These are phyloP conservation scores for Larix kaempferi DNA, from an alignment of 75 land plant species.

Conservation along the genomic window DNA sequence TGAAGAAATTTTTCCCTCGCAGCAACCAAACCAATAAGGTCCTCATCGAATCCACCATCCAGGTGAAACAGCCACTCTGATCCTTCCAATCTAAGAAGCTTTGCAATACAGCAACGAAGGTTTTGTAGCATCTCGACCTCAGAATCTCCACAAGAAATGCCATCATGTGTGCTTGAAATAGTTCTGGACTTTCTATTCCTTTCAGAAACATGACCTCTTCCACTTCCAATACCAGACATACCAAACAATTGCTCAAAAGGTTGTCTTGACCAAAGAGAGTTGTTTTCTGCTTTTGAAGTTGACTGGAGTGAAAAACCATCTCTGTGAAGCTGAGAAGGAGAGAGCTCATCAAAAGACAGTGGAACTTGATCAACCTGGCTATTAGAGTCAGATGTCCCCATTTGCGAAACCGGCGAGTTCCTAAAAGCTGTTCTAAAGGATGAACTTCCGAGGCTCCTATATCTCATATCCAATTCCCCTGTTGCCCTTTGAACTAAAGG, in stretches of 20 bases:
- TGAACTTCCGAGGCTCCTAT: slow-evolving; percentile 22
- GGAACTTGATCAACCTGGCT: slow-evolving; percentile 34
- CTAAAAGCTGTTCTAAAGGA: slow-evolving; percentile 15
- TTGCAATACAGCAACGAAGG: slow-evolving; percentile 61
- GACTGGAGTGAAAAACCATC: slow-evolving; percentile 58
- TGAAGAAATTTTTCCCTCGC: slow-evolving; percentile 50
- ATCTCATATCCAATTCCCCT: slow-evolving; percentile 35
- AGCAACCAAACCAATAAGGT: slow-evolving; percentile 69
- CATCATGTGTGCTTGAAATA: slow-evolving; percentile 13
- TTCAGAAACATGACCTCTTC: slow-evolving; percentile 10
- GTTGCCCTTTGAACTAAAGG: slow-evolving; percentile 43
- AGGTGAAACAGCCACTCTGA: slow-evolving; percentile 87
- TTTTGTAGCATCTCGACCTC: slow-evolving; percentile 58
- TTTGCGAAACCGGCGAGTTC: slow-evolving; percentile 25
- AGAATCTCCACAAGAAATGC: slow-evolving; percentile 21
- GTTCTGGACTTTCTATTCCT: slow-evolving; percentile 4
- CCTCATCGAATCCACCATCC: slow-evolving; percentile 86
- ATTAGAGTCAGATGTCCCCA: slow-evolving; percentile 7
- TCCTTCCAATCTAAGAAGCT: slow-evolving; percentile 77
- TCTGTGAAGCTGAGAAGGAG: slow-evolving; percentile 56
- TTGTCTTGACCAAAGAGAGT: slow-evolving; percentile 92
- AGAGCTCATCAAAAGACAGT: slow-evolving; percentile 70
- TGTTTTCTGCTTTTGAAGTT: slow-evolving; percentile 35
- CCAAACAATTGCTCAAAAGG: slow-evolving; percentile 94
- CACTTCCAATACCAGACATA: slow-evolving; percentile 27